Evolutionary conservation across 768 basidiomycete species (phyloP), one percentile per base, ranked within the genome.

Genomic region (Lenzites betulinus): DNA sequence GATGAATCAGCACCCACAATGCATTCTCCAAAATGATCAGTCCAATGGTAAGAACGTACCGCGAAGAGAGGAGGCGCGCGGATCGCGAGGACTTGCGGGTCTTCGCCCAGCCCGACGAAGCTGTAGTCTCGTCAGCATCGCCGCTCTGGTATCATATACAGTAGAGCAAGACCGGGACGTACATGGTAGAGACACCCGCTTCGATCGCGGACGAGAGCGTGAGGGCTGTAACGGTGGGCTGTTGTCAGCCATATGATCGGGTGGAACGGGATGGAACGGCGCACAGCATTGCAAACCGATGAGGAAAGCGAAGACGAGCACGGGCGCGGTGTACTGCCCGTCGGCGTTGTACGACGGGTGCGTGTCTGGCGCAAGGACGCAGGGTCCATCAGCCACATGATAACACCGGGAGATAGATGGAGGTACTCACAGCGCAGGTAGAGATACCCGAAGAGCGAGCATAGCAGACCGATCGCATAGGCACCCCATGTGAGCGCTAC

Each of bases 171-270:
- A 36, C 7, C 36, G 42, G 20, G 42, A 69, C 82, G 63, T 71
- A 91, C 85, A 93, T 92, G 1, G 92, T 93, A 2, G 91, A 93
- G 1, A 94, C 92, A 51, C 92, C 93, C 15, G 90, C 91, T 69
- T 93, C 91, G 65, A 92, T 85, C 3, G 88, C 85, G 13, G 87
- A 86, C 2, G 84, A 83, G 61, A 90, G 75, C 7, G 89, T 90
- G 61, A 89, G 72, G 16, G 84, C 88, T 90, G 62, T 22, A 22
- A 60, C 51, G 12, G 43, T 25, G 42, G 2, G 7, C 6, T 2
- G 33, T 28, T 20, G 12, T 35, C 22, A 25, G 33, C 1, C 6
- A 35, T 63, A 16, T 4, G 9, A 30, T 15, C 18, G 2, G 15
- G 20, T 25, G 18, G 1, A 41, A 4, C 23, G 13, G 35, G 5